These are phyloP conservation scores for Coemansia biformis DNA, from an alignment of 192 early-diverging fungal genomes.

Conservation along the genomic window DNA sequence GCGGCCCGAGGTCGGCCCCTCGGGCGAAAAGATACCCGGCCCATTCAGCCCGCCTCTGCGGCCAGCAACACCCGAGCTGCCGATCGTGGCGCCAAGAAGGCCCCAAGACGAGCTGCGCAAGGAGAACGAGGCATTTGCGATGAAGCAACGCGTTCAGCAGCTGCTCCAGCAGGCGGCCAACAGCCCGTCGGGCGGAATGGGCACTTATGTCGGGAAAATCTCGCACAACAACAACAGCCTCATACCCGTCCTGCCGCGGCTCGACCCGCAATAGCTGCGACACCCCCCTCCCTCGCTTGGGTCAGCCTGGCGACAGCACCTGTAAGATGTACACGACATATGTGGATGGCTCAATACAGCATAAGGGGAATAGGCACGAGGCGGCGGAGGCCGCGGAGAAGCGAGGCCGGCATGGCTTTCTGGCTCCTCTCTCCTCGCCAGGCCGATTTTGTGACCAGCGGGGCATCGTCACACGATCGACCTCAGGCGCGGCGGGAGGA, in stretches of 20 bases:
- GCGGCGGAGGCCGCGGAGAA: too few relatives aligned
- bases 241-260: slow-evolving; percentile 44
- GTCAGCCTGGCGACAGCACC: too few relatives aligned
- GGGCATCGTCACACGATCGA: slow-evolving; percentile 44
- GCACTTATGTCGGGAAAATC: slow-evolving; percentile 42
- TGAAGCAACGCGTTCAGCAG: slow-evolving; percentile 38
- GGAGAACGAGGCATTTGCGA: slow-evolving; percentile 32
- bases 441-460: too few relatives aligned
- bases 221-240: slow-evolving; percentile 45
- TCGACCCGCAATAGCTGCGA: slow-evolving; percentile 11
- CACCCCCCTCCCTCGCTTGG: too few relatives aligned
- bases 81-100: neutral
- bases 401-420: neutral
- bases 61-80: slow-evolving; percentile 18
- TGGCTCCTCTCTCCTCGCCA: too few relatives aligned
- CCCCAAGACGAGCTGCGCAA: slow-evolving; percentile 42
- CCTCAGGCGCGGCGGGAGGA: slow-evolving; percentile 36
- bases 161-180: slow-evolving; percentile 43
- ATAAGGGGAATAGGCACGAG: neutral
- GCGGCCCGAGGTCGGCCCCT: slow-evolving; percentile 31
- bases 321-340: too few relatives aligned
- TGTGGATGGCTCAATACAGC: too few relatives aligned
- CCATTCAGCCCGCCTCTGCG: slow-evolving; percentile 44
- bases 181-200: slow-evolving; percentile 34
- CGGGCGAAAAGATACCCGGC: slow-evolving; percentile 41